phyloP scores from a whole-genome alignment of 495 filamentous ascomycete genomes.

The Alectoria sarmentosa region DNA sequence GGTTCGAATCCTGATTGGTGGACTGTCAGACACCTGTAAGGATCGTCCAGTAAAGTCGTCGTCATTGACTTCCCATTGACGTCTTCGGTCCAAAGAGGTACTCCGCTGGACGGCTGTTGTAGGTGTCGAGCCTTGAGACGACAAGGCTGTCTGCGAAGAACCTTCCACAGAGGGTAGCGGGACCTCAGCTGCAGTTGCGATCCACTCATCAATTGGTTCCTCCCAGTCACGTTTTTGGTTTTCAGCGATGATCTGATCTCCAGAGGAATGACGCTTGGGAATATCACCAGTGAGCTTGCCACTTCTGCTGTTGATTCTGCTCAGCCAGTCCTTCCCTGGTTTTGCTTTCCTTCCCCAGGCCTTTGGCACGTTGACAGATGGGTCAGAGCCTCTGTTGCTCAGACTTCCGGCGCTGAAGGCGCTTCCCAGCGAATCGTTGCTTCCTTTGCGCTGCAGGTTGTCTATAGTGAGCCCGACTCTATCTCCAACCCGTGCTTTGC shows the following conservation, averaged over 20 bases:
- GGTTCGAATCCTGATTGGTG: constrained; percentile 41
- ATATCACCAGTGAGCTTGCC: constrained; percentile 22
- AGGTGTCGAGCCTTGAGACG: constrained; percentile 33
- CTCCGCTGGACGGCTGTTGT: constrained; percentile 29
- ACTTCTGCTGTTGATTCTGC: constrained; percentile 28
- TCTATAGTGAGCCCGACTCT: constrained; percentile 38
- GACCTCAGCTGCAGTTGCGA: constrained; percentile 31
- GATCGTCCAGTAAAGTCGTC: constrained; percentile 58
- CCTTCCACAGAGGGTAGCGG: constrained; percentile 43
- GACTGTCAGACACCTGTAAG: constrained; percentile 54
- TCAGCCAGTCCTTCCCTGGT: constrained; percentile 48
- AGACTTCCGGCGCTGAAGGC: constrained; percentile 26
- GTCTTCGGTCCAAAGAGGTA: constrained; percentile 41
- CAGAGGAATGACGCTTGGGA: constrained; percentile 24
- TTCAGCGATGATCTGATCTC: constrained; percentile 20
- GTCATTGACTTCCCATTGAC: constrained; percentile 49
- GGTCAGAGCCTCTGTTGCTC: constrained; percentile 38
- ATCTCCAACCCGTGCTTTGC: constrained; percentile 36
- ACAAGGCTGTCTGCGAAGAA: constrained; percentile 31
- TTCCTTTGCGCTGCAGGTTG: constrained; percentile 38
- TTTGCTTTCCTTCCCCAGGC: constrained; percentile 53
- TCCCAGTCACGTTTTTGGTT: constrained; percentile 16
- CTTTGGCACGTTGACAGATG: constrained; percentile 47
- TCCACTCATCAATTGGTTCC: constrained; percentile 27
- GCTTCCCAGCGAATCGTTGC: constrained; percentile 29